Evolutionary conservation across 2,329 filamentous ascomycete species (phyloP).

Genomic region (Zopfia rhizophila): DNA sequence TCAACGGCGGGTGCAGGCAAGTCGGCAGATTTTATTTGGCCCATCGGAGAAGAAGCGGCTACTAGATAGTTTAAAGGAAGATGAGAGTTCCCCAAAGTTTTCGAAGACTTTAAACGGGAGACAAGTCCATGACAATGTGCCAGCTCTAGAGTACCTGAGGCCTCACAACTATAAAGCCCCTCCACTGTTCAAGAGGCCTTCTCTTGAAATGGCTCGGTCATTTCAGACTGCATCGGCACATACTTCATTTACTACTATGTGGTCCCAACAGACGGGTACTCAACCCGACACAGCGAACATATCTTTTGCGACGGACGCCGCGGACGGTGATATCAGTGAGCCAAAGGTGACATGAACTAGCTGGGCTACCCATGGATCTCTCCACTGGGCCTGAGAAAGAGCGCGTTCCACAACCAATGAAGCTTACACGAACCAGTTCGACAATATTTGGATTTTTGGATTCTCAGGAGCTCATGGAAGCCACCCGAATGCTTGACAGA

Average conservation of each 20-base stretch:
- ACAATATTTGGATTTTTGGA: conserved; percentile 31
- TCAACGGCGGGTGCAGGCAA: conserved; percentile 36
- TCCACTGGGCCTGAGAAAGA: no score
- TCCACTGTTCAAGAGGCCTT: conserved; percentile 34
- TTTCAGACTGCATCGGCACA: conserved; percentile 30
- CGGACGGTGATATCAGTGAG: conserved; percentile 16
- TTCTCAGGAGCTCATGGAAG: conserved; percentile 23
- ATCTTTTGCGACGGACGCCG: conserved; percentile 36
- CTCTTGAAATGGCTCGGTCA: conserved; percentile 31
- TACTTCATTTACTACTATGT: conserved; percentile 34
- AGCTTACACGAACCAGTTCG: conserved; percentile 32
- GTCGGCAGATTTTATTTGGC: conserved; percentile 30
- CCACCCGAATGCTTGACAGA: conserved; percentile 15
- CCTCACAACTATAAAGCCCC: neutral
- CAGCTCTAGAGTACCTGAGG: neutral
- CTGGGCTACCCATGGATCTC: conserved; percentile 31
- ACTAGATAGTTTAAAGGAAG: conserved; percentile 28
- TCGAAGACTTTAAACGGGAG: conserved; percentile 38
- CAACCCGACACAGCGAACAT: conserved; percentile 28
- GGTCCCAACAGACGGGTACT: conserved; percentile 30
- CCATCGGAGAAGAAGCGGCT: conserved; percentile 32
- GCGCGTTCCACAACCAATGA: no score
- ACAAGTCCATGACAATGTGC: conserved; percentile 24
- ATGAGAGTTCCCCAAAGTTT: conserved; percentile 38
- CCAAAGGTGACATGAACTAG: conserved; percentile 25